A percentile compares a stretch with the other conserved stretches of the same genome.
Evolutionary conservation across 495 filamentous ascomycete genomes (phyloP).

Genomic region (Neurospora terricola): DNA sequence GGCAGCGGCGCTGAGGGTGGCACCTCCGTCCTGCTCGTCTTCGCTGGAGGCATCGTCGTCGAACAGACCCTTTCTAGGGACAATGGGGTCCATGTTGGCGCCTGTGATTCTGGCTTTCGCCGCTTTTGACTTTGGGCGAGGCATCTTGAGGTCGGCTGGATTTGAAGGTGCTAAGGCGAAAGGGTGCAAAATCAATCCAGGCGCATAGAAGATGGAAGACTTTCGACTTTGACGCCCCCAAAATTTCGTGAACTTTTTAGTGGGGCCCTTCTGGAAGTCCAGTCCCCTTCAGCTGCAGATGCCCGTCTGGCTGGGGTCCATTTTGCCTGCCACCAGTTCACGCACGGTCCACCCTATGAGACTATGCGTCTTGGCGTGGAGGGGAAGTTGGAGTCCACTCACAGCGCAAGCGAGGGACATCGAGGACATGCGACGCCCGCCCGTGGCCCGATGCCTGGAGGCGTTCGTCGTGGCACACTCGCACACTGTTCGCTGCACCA

Average conservation of each 20-base stretch:
- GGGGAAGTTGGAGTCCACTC: conserved; percentile 1
- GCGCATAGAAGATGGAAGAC: not conserved
- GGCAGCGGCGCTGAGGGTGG: conserved; percentile 38
- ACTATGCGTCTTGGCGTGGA: not conserved
- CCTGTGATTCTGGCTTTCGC: conserved; percentile 1
- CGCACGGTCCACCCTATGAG: not conserved
- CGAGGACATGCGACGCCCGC: conserved; percentile 5
- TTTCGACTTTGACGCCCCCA: not conserved
- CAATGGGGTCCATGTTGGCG: not conserved
- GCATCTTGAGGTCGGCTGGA: conserved; percentile 5
- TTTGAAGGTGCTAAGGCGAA: not conserved
- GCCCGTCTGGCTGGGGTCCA: not conserved
- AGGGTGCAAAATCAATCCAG: not conserved
- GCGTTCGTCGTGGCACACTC: conserved; percentile 7
- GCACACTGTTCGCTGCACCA: not conserved
- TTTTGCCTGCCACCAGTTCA: not conserved
- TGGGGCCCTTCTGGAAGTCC: conserved; percentile 5
- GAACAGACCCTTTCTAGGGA: conserved; percentile 19
- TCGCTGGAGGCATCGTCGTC: conserved; percentile 32
- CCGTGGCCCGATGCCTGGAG: not conserved
- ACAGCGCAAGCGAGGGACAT: not conserved
- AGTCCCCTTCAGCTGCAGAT: not conserved
- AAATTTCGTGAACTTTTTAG: conserved; percentile 14
- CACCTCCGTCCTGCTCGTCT: conserved; percentile 47
- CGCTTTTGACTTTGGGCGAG: conserved; percentile 7